Percentiles rank a stretch among this genome's conserved stretches.
These are phyloP conservation scores for Ophiocordyceps camponoti-rufipedis DNA, from an alignment of 2,329 filamentous ascomycete species.

Conservation along the genomic window DNA sequence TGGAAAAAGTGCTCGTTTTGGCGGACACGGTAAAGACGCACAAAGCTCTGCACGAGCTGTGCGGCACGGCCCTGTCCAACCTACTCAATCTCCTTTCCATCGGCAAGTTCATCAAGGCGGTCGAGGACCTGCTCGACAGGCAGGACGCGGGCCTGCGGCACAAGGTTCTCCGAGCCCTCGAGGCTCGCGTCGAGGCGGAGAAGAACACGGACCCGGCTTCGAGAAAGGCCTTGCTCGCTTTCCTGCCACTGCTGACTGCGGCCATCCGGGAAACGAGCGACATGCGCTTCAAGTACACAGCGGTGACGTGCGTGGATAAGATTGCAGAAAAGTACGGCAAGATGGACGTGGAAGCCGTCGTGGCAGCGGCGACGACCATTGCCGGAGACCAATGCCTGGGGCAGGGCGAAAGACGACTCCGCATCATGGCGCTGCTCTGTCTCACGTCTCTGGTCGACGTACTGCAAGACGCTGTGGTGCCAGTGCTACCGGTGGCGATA, in stretches of 20 bases:
- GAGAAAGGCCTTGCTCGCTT: conserved; percentile 53
- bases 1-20: conserved; percentile 47
- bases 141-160: conserved; percentile 58
- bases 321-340: conserved; percentile 92
- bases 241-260: conserved; percentile 59
- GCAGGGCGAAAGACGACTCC: conserved; percentile 51
- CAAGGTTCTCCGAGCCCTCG: conserved; percentile 65
- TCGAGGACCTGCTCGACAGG: conserved; percentile 62
- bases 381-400: conserved; percentile 61
- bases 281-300: conserved; percentile 62
- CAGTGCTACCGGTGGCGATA: conserved; percentile 60
- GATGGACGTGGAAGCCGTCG: conserved; percentile 63
- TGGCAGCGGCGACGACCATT: conserved; percentile 58
- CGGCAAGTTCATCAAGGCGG: conserved; percentile 73
- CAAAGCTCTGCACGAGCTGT: conserved; percentile 35
- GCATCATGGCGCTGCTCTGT: conserved; percentile 72
- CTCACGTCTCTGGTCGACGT: conserved; percentile 81
- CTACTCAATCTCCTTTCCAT: conserved; percentile 76
- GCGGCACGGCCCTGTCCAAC: conserved; percentile 56
- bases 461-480: conserved; percentile 68
- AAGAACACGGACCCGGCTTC: conserved; percentile 50
- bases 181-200: conserved; percentile 58
- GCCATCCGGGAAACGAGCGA: conserved; percentile 59
- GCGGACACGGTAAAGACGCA: conserved; percentile 43
- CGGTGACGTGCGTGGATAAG: conserved; percentile 78